Conservation (phyloP, 2,329 filamentous ascomycete species). For the Cladosporium colombiae region DNA sequence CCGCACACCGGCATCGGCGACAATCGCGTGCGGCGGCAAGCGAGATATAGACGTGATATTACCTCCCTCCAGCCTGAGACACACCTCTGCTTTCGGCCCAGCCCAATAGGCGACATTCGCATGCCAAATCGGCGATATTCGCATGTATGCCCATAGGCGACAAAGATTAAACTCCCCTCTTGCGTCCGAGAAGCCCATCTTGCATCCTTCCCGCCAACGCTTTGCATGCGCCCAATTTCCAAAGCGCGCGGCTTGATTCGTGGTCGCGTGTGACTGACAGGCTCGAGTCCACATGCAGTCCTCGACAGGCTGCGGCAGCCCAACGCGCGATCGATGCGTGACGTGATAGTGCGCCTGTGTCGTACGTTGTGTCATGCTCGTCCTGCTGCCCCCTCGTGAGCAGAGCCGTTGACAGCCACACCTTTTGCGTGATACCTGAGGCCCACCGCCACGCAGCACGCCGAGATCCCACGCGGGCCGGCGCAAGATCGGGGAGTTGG, state of each 20-base stretch:
- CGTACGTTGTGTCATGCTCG: not conserved
- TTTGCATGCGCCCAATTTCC: not conserved
- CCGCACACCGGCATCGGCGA: not conserved
- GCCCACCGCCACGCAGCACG: conserved; percentile 1
- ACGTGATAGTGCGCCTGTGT: not conserved
- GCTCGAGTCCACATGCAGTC: no score
- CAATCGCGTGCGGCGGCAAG: not conserved
- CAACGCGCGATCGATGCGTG: conserved; percentile 6
- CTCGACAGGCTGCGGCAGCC: not conserved
- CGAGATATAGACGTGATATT: not conserved
- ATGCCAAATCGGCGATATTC: not conserved
- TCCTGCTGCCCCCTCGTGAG: not conserved
- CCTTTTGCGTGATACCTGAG: conserved; percentile 9
- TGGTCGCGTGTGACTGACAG: not conserved
- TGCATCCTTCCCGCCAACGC: not conserved
- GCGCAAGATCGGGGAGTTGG: not conserved
- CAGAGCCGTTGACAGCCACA: not conserved
- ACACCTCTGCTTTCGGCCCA: not conserved
- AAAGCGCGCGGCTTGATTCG: not conserved
- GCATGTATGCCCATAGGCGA: not conserved
- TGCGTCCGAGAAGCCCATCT: not conserved
- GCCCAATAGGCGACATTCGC: not conserved
- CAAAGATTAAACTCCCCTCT: not conserved
- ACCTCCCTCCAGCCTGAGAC: not conserved
- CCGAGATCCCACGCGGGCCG: not conserved